Evolutionary conservation across 2,329 filamentous ascomycete species (phyloP).

Genomic region (Cladophialophora psammophila): DNA sequence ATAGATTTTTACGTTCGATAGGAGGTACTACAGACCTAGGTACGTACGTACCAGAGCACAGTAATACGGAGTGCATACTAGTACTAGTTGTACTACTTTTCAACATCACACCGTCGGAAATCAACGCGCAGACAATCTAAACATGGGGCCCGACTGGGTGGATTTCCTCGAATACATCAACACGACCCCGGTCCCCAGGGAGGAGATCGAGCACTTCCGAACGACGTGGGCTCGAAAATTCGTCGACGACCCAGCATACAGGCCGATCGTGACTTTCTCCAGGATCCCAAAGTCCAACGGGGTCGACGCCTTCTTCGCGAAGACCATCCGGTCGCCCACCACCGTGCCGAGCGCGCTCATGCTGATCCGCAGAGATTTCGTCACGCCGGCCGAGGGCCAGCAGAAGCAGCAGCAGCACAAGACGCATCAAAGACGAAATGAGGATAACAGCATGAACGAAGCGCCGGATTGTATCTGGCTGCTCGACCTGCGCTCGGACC

Average conservation of each 20-base stretch:
- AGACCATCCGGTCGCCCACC: not conserved
- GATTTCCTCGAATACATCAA: conserved; percentile 2
- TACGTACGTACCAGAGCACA: not conserved
- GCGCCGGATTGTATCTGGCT: not conserved
- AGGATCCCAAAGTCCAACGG: conserved; percentile 4
- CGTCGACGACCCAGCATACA: conserved; percentile 2
- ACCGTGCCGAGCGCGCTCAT: not conserved
- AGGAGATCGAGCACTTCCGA: conserved; percentile 2
- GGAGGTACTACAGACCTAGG: too few species aligned
- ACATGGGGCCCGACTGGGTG: not conserved
- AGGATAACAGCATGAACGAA: not conserved
- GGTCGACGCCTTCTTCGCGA: conserved; percentile 7
- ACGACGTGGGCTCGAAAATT: not conserved
- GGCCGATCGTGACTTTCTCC: conserved; percentile 7
- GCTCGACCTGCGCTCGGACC: conserved; percentile 5
- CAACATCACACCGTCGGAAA: not conserved
- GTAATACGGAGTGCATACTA: not conserved
- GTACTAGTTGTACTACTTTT: too few species aligned
- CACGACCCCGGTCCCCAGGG: not conserved
- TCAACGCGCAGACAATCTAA: not conserved
- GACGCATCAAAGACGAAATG: not conserved
- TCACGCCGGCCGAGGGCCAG: not conserved
- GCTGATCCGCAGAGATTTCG: conserved; percentile 4
- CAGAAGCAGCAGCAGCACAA: not conserved
- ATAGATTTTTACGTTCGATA: too few species aligned